A percentile compares a stretch with the other conserved stretches of the same genome.
phyloP scores from a whole-genome alignment of 1,139 yeast genomes.

The Cylindricascospora bacillispora region DNA sequence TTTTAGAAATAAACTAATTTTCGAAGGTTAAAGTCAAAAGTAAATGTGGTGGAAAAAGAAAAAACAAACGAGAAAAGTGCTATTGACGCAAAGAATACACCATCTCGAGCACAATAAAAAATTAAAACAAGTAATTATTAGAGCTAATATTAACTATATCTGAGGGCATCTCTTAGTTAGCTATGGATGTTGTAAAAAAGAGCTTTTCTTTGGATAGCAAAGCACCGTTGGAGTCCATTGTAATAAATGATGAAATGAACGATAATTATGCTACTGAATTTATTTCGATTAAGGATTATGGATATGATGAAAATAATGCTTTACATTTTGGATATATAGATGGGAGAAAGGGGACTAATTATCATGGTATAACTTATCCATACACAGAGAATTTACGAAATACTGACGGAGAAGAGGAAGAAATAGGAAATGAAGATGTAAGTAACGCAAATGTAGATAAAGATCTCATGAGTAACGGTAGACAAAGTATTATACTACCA shows the following conservation, averaged over 20 bases:
- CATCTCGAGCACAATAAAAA: too few species aligned
- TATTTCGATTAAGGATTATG: slow-evolving; percentile 60
- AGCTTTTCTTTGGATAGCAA: too few species aligned
- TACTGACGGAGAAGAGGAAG: slow-evolving; percentile 9
- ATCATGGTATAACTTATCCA: slow-evolving; percentile 4
- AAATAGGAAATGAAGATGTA: slow-evolving; percentile 6
- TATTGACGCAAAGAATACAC: too few species aligned
- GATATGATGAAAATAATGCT: slow-evolving; percentile 55
- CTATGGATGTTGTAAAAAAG: too few species aligned
- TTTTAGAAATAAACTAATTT: neutral
- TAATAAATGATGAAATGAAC: too few species aligned
- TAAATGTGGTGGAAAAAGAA: slow-evolving; percentile 1
- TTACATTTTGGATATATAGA: slow-evolving; percentile 44
- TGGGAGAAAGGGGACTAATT: slow-evolving; percentile 3
- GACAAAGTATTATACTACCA: slow-evolving; percentile 25
- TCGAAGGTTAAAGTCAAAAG: neutral
- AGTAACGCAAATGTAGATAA: slow-evolving; percentile 14
- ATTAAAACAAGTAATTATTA: too few species aligned
- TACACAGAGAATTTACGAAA: slow-evolving; percentile 2
- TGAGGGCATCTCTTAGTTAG: too few species aligned
- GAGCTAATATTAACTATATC: too few species aligned
- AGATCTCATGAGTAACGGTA: slow-evolving; percentile 29
- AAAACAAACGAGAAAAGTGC: slow-evolving; percentile 1
- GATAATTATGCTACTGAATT: slow-evolving; percentile 17
- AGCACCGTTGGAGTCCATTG: too few species aligned